Percentiles rank a stretch among this genome's conserved stretches.
phyloP scores from a whole-genome alignment of 495 filamentous ascomycete species.

The Tuber borchii region DNA sequence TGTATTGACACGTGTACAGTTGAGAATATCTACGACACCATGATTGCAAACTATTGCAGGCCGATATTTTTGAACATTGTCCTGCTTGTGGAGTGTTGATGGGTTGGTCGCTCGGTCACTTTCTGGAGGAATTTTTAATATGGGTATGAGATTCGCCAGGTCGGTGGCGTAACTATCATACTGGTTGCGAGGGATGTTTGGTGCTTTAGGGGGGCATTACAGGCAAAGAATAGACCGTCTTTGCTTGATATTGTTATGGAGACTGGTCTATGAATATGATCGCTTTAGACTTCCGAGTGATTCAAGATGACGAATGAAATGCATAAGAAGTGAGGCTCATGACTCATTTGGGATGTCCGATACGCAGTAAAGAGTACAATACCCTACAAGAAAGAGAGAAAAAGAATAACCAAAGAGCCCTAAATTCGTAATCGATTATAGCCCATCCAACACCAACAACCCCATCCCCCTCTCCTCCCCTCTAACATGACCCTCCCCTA shows the following conservation, averaged over 20 bases:
- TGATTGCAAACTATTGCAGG: constrained; percentile 24
- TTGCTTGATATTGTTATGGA: not conserved
- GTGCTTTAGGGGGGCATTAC: not conserved
- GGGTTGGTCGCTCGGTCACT: not conserved
- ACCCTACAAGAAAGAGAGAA: not conserved
- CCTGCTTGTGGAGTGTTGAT: constrained; percentile 10
- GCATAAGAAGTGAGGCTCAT: not conserved
- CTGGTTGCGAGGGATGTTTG: not conserved
- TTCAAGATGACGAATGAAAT: not conserved
- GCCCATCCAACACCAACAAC: not conserved
- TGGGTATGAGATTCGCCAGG: not conserved
- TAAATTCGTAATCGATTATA: not conserved
- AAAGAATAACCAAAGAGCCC: not conserved
- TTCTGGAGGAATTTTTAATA: not conserved
- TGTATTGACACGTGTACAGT: constrained; percentile 13
- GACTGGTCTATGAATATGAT: not conserved
- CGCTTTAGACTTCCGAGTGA: not conserved
- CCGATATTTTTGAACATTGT: constrained; percentile 19
- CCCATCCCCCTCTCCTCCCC: not conserved
- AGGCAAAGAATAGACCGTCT: not conserved
- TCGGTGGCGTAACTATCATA: not conserved
- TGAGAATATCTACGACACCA: constrained; percentile 31
- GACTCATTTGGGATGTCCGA: not conserved
- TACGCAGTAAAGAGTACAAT: not conserved
- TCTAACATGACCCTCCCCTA: not conserved